Percentiles rank a stretch among this genome's conserved stretches.
Conservation (phyloP, 225 moss, liverwort and hornwort genomes). For the Polytrichum formosum region DNA sequence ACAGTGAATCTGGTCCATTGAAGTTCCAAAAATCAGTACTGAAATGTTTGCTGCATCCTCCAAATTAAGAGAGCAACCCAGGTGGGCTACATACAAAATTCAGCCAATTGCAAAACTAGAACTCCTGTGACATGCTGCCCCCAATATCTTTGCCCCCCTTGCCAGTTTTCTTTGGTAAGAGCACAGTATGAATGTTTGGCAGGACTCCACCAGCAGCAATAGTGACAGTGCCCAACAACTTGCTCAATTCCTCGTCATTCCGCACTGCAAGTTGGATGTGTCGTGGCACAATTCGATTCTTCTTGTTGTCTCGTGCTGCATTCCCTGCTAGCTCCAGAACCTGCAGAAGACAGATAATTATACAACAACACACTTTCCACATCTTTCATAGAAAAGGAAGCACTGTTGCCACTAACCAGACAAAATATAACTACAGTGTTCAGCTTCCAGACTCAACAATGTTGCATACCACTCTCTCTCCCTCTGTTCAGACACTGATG, state of each 20-base stretch:
- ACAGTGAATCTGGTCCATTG: slow-evolving; percentile 20
- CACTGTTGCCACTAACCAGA: no score
- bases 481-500: no score
- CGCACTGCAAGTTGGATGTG: slow-evolving; percentile 61
- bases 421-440: no score
- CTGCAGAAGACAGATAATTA: slow-evolving; percentile 6
- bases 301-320: slow-evolving; percentile 60
- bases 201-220: slow-evolving; percentile 59
- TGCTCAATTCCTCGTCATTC: slow-evolving; percentile 65
- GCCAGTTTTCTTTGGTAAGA: slow-evolving; percentile 59
- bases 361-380: no score
- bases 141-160: slow-evolving; percentile 61
- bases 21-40: slow-evolving; percentile 3
- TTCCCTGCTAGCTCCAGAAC: slow-evolving; percentile 58
- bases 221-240: slow-evolving; percentile 54
- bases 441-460: no score
- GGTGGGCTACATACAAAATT: slow-evolving; percentile 36
- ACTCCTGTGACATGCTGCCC: slow-evolving; percentile 66
- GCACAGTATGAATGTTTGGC: slow-evolving; percentile 54
- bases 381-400: no score
- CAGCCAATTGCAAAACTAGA: slow-evolving; percentile 17
- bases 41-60: slow-evolving; percentile 6
- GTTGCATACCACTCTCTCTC: no score
- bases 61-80: slow-evolving; percentile 3
- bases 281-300: slow-evolving; percentile 60